Percentiles rank a stretch among this genome's conserved stretches.
phyloP scores from a whole-genome alignment of 768 basidiomycete genomes.

The Thelephora ganbajun region DNA sequence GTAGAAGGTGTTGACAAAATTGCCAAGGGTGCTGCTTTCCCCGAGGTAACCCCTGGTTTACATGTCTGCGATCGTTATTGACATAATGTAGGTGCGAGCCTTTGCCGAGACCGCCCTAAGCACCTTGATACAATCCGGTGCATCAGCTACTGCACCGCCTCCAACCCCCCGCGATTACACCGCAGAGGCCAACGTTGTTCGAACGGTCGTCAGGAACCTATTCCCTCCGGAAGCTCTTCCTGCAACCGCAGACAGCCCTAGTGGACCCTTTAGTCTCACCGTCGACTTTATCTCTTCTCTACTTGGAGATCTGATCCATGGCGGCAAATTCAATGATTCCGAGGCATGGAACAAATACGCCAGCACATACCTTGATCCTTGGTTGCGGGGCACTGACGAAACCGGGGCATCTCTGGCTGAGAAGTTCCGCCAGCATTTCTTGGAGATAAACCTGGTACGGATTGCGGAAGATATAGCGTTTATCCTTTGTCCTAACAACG shows the following conservation, averaged over 20 bases:
- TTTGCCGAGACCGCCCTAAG: constrained; percentile 75
- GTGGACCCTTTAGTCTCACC: constrained; percentile 40
- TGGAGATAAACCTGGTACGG: constrained; percentile 56
- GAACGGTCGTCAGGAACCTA: constrained; percentile 42
- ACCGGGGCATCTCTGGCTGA: constrained; percentile 40
- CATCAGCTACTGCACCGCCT: constrained; percentile 58
- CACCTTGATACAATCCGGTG: constrained; percentile 73
- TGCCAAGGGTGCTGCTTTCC: constrained; percentile 84
- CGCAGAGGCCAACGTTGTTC: constrained; percentile 42
- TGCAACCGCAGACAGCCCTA: constrained; percentile 27
- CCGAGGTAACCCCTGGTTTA: constrained; percentile 47
- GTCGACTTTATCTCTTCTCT: constrained; percentile 63
- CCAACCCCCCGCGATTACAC: constrained; percentile 58
- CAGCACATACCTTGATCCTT: constrained; percentile 56
- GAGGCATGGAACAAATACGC: constrained; percentile 58
- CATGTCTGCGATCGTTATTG: background rate
- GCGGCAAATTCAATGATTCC: constrained; percentile 38
- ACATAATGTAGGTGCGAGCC: constrained; percentile 57
- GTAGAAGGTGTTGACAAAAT: constrained; percentile 88
- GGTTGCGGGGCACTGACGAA: constrained; percentile 36
- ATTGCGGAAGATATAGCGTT: constrained; percentile 7
- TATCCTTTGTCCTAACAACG: background rate
- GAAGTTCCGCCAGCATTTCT: constrained; percentile 56
- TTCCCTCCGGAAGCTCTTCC: constrained; percentile 37
- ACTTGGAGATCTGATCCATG: constrained; percentile 62